phyloP scores from a whole-genome alignment of 352 stramenopile species.

The Halophytophthora batemanensis region DNA sequence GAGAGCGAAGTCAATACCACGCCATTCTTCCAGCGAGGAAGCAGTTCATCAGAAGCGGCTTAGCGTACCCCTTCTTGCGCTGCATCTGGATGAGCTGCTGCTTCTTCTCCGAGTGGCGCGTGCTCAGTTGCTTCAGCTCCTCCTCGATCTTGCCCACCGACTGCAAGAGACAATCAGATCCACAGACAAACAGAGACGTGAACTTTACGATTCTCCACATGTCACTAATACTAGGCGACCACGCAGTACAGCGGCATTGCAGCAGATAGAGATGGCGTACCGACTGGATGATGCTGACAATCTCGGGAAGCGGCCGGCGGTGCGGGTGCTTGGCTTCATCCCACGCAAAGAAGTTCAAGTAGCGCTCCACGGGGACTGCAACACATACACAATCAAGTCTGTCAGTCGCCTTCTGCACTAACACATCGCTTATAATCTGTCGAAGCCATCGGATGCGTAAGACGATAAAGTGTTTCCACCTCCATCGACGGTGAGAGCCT shows the following conservation, averaged over 20 bases:
- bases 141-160: conserved; percentile 95
- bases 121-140: conserved; percentile 94
- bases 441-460: background rate
- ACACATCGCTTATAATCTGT: background rate
- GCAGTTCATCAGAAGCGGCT: background rate
- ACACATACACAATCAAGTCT: background rate
- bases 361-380: conserved; percentile 90
- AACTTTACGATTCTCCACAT: background rate
- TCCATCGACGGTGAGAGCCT: conserved; percentile 83
- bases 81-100: conserved; percentile 86
- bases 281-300: conserved; percentile 93
- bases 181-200: background rate
- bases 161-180: conserved; percentile 22
- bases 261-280: conserved; percentile 32
- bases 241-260: background rate
- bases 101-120: conserved; percentile 94
- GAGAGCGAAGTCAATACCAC: background rate
- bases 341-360: conserved; percentile 97
- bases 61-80: conserved; percentile 87
- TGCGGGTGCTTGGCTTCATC: conserved; percentile 98
- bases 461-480: conserved; percentile 21
- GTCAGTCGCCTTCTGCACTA: background rate
- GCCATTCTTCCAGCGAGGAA: background rate
- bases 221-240: background rate
- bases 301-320: conserved; percentile 93